Evolutionary conservation across 495 filamentous ascomycete genomes (phyloP).

Genomic region (Lasiosphaeria hispida): DNA sequence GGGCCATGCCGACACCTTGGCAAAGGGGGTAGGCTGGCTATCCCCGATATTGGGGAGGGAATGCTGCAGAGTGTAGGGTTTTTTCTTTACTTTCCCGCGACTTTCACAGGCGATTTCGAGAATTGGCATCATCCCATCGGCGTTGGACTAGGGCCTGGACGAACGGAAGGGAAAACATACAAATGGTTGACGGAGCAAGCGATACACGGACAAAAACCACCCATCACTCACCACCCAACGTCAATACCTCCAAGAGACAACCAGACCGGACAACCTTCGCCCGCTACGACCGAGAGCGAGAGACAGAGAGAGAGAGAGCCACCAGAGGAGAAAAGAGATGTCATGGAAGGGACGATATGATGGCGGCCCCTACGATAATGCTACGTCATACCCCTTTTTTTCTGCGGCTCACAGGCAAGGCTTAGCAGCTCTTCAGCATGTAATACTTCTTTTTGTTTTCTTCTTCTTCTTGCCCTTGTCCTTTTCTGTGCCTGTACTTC

Average conservation of each 20-base stretch:
- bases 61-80: neutral
- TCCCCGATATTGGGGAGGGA: neutral
- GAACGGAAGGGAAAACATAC: neutral
- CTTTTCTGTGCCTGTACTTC: conserved; percentile 13
- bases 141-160: conserved; percentile 3
- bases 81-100: neutral
- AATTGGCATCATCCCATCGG: neutral
- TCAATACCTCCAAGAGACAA: neutral
- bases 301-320: neutral
- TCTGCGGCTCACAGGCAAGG: conserved; percentile 28
- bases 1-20: neutral
- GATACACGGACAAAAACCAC: neutral
- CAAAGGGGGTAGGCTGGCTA: conserved; percentile 5
- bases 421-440: conserved; percentile 45
- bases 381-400: conserved; percentile 41
- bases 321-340: neutral
- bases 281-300: conserved; percentile 14
- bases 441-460: conserved; percentile 47
- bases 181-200: neutral
- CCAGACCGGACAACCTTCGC: conserved; percentile 4
- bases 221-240: too few species aligned
- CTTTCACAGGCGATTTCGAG: neutral
- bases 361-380: conserved; percentile 45
- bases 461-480: conserved; percentile 25
- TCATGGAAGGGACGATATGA: conserved; percentile 19